A percentile compares a stretch with the other conserved stretches of the same genome.
Evolutionary conservation across 345 rosid species (phyloP).

Genomic region (Arabis alpina): DNA sequence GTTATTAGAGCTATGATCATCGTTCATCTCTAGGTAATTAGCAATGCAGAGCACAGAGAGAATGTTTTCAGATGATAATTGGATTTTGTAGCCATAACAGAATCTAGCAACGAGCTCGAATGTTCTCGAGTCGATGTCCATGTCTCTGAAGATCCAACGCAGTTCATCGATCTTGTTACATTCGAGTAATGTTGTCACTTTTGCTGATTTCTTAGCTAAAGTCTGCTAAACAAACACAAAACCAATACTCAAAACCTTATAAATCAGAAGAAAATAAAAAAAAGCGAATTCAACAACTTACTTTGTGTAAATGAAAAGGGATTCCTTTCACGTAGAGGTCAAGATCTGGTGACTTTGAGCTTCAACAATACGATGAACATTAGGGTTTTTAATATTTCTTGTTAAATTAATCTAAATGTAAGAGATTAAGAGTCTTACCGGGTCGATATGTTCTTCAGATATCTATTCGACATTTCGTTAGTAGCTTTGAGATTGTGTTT

Average conservation of each 20-base stretch:
- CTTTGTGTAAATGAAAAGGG: conserved; percentile 54
- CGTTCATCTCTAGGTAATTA: conserved; percentile 68
- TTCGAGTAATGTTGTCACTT: conserved; percentile 52
- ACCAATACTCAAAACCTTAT: background rate
- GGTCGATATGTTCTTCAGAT: background rate
- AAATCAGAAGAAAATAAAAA: conserved; percentile 27
- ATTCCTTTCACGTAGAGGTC: conserved; percentile 44
- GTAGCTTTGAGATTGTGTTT: conserved; percentile 7
- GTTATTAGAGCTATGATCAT: conserved; percentile 62
- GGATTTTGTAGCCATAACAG: conserved; percentile 65
- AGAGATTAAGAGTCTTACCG: conserved; percentile 31
- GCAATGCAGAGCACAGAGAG: conserved; percentile 69
- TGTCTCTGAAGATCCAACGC: conserved; percentile 48
- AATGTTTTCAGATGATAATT: conserved; percentile 62
- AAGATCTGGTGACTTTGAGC: conserved; percentile 48
- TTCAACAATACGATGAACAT: conserved; percentile 43
- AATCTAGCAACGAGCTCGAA: conserved; percentile 68
- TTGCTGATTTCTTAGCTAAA: conserved; percentile 68
- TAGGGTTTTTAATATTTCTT: background rate
- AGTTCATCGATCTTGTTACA: conserved; percentile 43
- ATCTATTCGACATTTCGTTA: conserved; percentile 28
- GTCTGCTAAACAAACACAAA: conserved; percentile 49
- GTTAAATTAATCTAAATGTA: background rate
- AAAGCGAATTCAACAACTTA: conserved; percentile 41
- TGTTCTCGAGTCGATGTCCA: conserved; percentile 57